phyloP scores from a whole-genome alignment of 495 filamentous ascomycete species.

The Cercophora samala region DNA sequence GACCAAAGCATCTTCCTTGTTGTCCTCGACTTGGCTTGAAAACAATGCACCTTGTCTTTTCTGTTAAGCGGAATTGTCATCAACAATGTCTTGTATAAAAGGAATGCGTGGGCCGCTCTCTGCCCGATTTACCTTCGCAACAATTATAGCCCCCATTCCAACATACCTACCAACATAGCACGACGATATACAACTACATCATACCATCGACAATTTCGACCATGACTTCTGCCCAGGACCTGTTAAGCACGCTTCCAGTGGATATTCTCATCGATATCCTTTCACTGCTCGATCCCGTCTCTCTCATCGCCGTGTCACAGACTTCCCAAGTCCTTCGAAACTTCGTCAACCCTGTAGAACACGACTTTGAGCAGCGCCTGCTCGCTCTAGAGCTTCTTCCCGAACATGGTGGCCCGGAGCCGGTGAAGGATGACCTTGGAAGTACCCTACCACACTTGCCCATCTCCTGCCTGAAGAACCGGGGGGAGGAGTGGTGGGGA shows the following conservation, averaged over 20 bases:
- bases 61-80: not conserved
- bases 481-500: not conserved
- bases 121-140: not conserved
- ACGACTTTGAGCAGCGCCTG: slow-evolving; percentile 22
- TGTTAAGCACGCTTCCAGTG: slow-evolving; percentile 4
- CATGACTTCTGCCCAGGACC: not conserved
- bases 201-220: not conserved
- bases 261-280: slow-evolving; percentile 17
- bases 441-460: no score
- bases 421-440: no score
- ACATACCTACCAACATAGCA: no score
- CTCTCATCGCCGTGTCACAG: slow-evolving; percentile 23
- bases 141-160: no score
- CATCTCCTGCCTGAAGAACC: no score
- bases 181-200: not conserved
- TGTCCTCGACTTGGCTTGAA: not conserved
- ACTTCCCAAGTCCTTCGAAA: slow-evolving; percentile 11
- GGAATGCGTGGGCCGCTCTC: not conserved
- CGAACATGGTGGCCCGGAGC: slow-evolving; percentile 15
- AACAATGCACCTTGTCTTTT: not conserved
- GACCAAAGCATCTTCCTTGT: not conserved
- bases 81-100: not conserved
- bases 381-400: slow-evolving; percentile 30
- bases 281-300: slow-evolving; percentile 17
- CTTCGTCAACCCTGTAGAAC: slow-evolving; percentile 18